Conservation (phyloP, 1,139 yeast species). For the Entelexis sorbosivorans region DNA sequence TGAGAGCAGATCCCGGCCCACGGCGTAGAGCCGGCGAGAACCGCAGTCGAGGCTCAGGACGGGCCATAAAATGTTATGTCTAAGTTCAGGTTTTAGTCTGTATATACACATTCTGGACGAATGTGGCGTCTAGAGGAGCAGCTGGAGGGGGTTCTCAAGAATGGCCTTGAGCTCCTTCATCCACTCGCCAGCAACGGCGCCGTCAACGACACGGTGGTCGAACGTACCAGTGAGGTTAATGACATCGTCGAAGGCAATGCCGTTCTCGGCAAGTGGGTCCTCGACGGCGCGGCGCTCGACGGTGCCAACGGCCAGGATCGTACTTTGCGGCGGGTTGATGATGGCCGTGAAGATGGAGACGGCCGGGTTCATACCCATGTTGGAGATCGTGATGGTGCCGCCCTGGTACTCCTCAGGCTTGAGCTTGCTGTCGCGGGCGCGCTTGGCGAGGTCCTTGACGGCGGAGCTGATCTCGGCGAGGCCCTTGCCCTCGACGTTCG, state of each 20-base stretch:
- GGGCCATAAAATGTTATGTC: too few relatives aligned
- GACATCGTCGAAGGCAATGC: slow-evolving; percentile 83
- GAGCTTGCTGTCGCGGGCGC: slow-evolving; percentile 89
- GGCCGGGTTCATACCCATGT: slow-evolving; percentile 97
- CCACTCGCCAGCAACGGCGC: slow-evolving; percentile 96
- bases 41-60: too few relatives aligned
- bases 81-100: background rate
- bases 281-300: slow-evolving; percentile 87
- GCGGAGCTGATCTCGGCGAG: slow-evolving; percentile 67
- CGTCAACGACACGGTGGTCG: slow-evolving; percentile 95
- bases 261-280: slow-evolving; percentile 81
- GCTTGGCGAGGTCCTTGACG: slow-evolving; percentile 87
- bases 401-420: slow-evolving; percentile 97
- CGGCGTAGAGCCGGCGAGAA: too few relatives aligned
- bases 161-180: slow-evolving; percentile 85
- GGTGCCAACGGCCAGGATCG: slow-evolving; percentile 90
- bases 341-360: slow-evolving; percentile 88
- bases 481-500: slow-evolving; percentile 79
- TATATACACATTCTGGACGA: background rate
- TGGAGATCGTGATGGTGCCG: slow-evolving; percentile 95
- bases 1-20: too few relatives aligned
- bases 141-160: slow-evolving; percentile 90
- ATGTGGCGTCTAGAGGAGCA: slow-evolving; percentile 47
- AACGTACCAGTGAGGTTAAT: slow-evolving; percentile 91
- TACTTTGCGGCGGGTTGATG: slow-evolving; percentile 94